Conservation (phyloP, 2,329 filamentous ascomycete genomes). For the Aspergillus neotritici region DNA sequence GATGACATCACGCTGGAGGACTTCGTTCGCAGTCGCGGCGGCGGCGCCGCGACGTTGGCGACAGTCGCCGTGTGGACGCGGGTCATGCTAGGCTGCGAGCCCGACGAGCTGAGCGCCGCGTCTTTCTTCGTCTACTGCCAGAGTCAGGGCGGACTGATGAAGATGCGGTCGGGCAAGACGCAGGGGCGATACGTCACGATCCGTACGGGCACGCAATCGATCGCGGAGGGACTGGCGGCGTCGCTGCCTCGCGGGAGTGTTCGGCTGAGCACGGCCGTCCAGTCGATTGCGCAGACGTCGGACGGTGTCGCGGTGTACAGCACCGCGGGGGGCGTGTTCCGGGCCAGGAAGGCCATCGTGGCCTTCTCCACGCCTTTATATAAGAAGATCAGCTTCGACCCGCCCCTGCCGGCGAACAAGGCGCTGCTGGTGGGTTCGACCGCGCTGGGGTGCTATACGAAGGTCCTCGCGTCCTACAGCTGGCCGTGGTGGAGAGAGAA, state of each 20-base stretch:
- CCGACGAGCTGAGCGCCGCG: slow-evolving; percentile 32
- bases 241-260: not conserved
- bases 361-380: slow-evolving; percentile 48
- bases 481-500: slow-evolving; percentile 33
- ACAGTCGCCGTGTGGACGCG: slow-evolving; percentile 37
- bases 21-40: slow-evolving; percentile 32
- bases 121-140: slow-evolving; percentile 39
- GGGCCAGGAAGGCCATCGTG: slow-evolving; percentile 38
- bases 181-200: not conserved
- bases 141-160: slow-evolving; percentile 29
- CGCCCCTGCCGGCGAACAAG: slow-evolving; percentile 31
- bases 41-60: slow-evolving; percentile 22
- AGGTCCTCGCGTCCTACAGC: slow-evolving; percentile 38
- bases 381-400: slow-evolving; percentile 43
- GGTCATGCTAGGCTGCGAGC: slow-evolving; percentile 37
- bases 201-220: slow-evolving; percentile 6
- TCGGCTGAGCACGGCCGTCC: not conserved
- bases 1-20: slow-evolving; percentile 33
- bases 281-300: not conserved
- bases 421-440: slow-evolving; percentile 23
- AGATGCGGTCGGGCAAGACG: slow-evolving; percentile 16
- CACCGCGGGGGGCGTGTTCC: slow-evolving; percentile 1
- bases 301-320: slow-evolving; percentile 4
- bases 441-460: slow-evolving; percentile 33
- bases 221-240: slow-evolving; percentile 1